Conservation (phyloP, 2,329 filamentous ascomycete species). For the Aspergillus hortae region DNA sequence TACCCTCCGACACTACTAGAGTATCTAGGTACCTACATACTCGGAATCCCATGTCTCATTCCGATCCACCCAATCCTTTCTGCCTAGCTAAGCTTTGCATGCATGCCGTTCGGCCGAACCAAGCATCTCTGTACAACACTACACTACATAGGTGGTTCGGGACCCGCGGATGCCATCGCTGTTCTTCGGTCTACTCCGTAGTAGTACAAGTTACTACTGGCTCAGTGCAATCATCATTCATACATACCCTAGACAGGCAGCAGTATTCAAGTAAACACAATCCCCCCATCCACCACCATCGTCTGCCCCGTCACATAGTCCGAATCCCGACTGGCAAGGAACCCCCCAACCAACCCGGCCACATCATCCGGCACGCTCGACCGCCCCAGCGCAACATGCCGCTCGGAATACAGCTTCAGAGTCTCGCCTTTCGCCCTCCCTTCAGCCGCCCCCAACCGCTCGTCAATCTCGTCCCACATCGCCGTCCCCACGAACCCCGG, state of each 20-base stretch:
- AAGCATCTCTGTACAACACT: no score
- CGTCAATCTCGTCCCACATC: conserved; percentile 69
- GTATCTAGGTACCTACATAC: no score
- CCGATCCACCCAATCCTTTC: not conserved
- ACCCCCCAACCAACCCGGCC: conserved; percentile 58
- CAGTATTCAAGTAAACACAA: conserved; percentile 38
- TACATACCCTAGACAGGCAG: no score
- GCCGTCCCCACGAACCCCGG: conserved; percentile 64
- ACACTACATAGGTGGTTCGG: not conserved
- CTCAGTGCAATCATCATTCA: no score
- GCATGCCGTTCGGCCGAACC: not conserved
- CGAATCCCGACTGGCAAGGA: conserved; percentile 56
- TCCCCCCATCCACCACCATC: conserved; percentile 59
- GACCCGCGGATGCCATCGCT: not conserved
- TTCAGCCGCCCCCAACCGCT: conserved; percentile 51
- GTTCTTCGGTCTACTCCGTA: no score
- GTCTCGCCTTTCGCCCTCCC: conserved; percentile 52
- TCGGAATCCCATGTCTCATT: no score
- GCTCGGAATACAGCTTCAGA: conserved; percentile 52
- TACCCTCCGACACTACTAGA: not conserved
- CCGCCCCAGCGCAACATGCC: conserved; percentile 56
- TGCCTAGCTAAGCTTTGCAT: not conserved
- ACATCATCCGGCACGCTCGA: conserved; percentile 63
- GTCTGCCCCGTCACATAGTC: conserved; percentile 67
- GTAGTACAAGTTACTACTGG: no score